A percentile compares a stretch with the other conserved stretches of the same genome.
Conservation (phyloP, 805 yeast species). For the Nakazawaea peltata region DNA sequence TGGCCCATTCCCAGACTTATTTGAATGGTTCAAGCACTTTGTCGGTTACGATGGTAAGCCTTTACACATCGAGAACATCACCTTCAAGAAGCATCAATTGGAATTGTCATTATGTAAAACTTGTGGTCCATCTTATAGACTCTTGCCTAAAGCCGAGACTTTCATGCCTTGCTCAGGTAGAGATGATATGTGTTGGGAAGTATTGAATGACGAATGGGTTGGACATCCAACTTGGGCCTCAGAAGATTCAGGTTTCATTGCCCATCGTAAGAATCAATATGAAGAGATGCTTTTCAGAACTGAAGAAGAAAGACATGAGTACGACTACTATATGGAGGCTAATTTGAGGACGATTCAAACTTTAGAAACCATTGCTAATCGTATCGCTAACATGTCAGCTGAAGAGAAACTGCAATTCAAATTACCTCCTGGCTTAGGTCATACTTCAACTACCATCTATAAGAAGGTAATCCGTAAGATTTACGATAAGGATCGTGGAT, state of each 20-base stretch:
- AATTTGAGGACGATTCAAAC: constrained; percentile 93
- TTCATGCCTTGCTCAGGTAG: constrained; percentile 97
- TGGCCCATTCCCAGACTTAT: constrained; percentile 71
- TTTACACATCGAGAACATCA: constrained; percentile 77
- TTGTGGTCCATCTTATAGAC: constrained; percentile 91
- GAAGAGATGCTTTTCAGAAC: constrained; percentile 92
- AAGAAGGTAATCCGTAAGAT: constrained; percentile 88
- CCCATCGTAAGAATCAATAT: constrained; percentile 97
- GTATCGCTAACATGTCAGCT: constrained; percentile 86
- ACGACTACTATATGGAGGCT: constrained; percentile 92
- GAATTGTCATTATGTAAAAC: constrained; percentile 89
- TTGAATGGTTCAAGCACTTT: constrained; percentile 87
- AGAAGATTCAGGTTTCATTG: constrained; percentile 96
- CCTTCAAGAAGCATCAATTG: constrained; percentile 82
- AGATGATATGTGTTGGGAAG: constrained; percentile 99
- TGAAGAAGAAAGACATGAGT: constrained; percentile 97
- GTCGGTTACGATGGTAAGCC: constrained; percentile 87
- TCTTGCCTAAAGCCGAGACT: constrained; percentile 88
- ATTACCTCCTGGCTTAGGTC: constrained; percentile 90
- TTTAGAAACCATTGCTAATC: constrained; percentile 87
- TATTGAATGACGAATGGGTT: constrained; percentile 97
- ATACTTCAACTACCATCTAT: constrained; percentile 83
- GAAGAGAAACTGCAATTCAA: constrained; percentile 84
- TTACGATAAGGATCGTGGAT: constrained; percentile 91
- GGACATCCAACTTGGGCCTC: constrained; percentile 99